A percentile compares a stretch with the other conserved stretches of the same genome.
These are phyloP conservation scores for Penicillium cosmopolitanum DNA, from an alignment of 495 filamentous ascomycete species.

Conservation along the genomic window DNA sequence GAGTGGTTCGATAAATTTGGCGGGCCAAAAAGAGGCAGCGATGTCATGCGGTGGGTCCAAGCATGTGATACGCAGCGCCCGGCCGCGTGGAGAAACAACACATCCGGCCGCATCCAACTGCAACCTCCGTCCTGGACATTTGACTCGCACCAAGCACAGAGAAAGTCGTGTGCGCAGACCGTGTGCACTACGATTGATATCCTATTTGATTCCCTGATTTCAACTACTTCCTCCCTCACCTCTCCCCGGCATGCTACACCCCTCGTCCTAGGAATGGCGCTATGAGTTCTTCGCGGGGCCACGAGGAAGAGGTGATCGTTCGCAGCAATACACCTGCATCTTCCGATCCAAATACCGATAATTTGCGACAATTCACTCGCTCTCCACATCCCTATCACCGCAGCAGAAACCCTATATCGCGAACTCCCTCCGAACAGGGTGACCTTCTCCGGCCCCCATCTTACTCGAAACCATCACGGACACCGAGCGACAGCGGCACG, in stretches of 20 bases:
- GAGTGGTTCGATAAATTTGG: neutral
- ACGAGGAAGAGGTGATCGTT: slow-evolving; percentile 36
- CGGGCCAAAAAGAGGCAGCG: neutral
- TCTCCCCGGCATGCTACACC: slow-evolving; percentile 39
- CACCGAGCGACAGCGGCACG: slow-evolving; percentile 83
- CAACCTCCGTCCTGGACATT: slow-evolving; percentile 5
- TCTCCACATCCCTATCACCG: slow-evolving; percentile 80
- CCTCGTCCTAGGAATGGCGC: slow-evolving; percentile 41
- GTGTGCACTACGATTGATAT: too few relatives aligned
- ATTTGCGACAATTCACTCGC: slow-evolving; percentile 61
- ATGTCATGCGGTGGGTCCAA: slow-evolving; percentile 21
- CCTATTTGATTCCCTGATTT: too few relatives aligned
- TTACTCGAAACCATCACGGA: slow-evolving; percentile 45
- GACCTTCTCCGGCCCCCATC: slow-evolving; percentile 31
- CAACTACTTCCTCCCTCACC: neutral
- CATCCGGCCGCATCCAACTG: slow-evolving; percentile 9
- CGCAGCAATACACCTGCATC: slow-evolving; percentile 28
- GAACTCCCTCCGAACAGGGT: slow-evolving; percentile 31
- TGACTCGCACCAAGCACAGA: too few relatives aligned
- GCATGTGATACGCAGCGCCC: slow-evolving; percentile 40
- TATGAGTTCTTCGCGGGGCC: slow-evolving; percentile 45
- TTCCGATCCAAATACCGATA: slow-evolving; percentile 28
- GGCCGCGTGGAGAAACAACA: slow-evolving; percentile 37
- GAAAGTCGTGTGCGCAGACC: too few relatives aligned
- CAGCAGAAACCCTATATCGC: slow-evolving; percentile 30